phyloP scores from a whole-genome alignment of 2,329 filamentous ascomycete genomes.

The Stachybotrys elegans region DNA sequence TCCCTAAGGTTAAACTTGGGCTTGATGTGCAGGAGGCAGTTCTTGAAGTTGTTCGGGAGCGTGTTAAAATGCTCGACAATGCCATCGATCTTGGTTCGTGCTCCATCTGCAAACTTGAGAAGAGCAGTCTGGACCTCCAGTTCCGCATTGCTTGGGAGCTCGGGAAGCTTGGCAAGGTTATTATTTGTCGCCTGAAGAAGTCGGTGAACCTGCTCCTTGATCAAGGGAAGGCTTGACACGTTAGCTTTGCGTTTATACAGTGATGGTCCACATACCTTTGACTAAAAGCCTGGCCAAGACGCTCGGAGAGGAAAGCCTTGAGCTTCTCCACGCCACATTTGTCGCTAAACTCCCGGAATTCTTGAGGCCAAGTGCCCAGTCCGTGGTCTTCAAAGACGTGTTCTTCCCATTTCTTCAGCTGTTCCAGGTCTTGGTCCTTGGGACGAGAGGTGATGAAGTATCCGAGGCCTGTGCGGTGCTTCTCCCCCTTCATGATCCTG shows the following conservation, averaged over 20 bases:
- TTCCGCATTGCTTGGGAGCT: slow-evolving; percentile 64
- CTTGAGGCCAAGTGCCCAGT: slow-evolving; percentile 39
- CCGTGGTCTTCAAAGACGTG: slow-evolving; percentile 40
- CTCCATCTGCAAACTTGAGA: slow-evolving; percentile 47
- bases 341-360: slow-evolving; percentile 41
- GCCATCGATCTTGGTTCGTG: slow-evolving; percentile 45
- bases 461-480: slow-evolving; percentile 63
- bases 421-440: slow-evolving; percentile 46
- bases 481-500: slow-evolving; percentile 55
- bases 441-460: slow-evolving; percentile 76
- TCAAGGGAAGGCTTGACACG: slow-evolving; percentile 40
- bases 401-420: slow-evolving; percentile 48
- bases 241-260: slow-evolving; percentile 6
- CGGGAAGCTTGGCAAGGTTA: slow-evolving; percentile 56
- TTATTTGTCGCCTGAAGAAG: slow-evolving; percentile 47
- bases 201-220: slow-evolving; percentile 46
- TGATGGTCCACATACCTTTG: slow-evolving; percentile 33
- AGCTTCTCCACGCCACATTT: slow-evolving; percentile 50
- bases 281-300: slow-evolving; percentile 48
- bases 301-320: slow-evolving; percentile 46
- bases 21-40: slow-evolving; percentile 39
- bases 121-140: slow-evolving; percentile 59
- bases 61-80: slow-evolving; percentile 40
- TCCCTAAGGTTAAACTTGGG: slow-evolving; percentile 40
- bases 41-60: slow-evolving; percentile 47